Base-by-base conservation (phyloP, 441 rosid species). In the Euphorbia celastroides region DNA sequence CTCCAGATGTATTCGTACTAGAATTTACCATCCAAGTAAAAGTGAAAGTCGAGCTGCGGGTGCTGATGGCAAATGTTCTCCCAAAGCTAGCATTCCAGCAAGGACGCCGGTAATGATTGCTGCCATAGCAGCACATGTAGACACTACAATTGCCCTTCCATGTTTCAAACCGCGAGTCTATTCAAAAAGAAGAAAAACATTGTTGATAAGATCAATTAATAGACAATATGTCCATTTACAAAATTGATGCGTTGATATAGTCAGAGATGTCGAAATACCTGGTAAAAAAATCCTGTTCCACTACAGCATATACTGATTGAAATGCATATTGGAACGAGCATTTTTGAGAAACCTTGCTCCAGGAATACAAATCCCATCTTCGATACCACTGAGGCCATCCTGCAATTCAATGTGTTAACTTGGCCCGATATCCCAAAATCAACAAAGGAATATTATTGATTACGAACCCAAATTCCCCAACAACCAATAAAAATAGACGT, bases 371-470 rank as follows among this genome's bases (percentile, higher is more conserved):
- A 93, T 68, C 95, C 99, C 95, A 93, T 88, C 85, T 93, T 93
- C 68, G 97, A 93, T 77, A 93, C 84, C 60, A 93, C 99, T 57
- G 99, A 91, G 58, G 99, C 95, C 88, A 93, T 88, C 79, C 99
- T 93, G 92, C 81, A 74, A 64, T 67, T 55, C 38, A 28, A 70
- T 23, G 68, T 68, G 58, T 72, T 50, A 64, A 34, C 11, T 65
- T 32, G 22, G 57, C 44, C 64, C 63, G n/a, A 66, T 52, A 59
- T 70, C 66, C 31, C 36, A 30, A n/a, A 26, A 70, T 17, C 27
- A 36, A 7, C 17, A 20, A 34, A 20, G 25, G 1, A 27, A 62
- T 52, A n/a, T n/a, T n/a, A n/a, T n/a, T n/a, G n/a, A n/a, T n/a
- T n/a, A n/a, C n/a, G n/a, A n/a, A n/a, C n/a, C n/a, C n/a, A n/a